Evolutionary conservation across 2,329 filamentous ascomycete species (phyloP).

Genomic region (Parastagonospora nodorum): DNA sequence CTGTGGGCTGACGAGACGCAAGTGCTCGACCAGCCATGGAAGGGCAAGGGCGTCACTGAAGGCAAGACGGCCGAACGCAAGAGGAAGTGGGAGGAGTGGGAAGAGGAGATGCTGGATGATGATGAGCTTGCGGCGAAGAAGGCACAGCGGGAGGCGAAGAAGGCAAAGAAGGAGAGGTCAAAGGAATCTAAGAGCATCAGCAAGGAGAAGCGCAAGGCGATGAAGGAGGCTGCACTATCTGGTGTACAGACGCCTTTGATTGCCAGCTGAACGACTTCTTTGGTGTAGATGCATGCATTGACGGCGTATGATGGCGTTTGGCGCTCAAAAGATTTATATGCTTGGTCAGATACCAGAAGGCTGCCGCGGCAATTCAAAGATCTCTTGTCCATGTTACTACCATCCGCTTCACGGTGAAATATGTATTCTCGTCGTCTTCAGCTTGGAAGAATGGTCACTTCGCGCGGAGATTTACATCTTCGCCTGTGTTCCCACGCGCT

Average conservation of each 20-base stretch:
- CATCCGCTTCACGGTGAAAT: too few relatives aligned
- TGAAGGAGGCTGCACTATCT: slow-evolving; percentile 55
- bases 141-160: slow-evolving; percentile 32
- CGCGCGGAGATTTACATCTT: too few relatives aligned
- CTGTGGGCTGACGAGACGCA: slow-evolving; percentile 82
- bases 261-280: slow-evolving; percentile 7
- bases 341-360: slow-evolving; percentile 18
- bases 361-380: neutral
- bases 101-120: slow-evolving; percentile 44
- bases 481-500: too few relatives aligned
- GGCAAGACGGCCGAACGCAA: slow-evolving; percentile 39
- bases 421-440: too few relatives aligned
- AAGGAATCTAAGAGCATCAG: slow-evolving; percentile 40
- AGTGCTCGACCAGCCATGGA: slow-evolving; percentile 63
- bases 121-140: slow-evolving; percentile 42
- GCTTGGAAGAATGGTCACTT: too few relatives aligned
- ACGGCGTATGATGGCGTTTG: slow-evolving; percentile 5
- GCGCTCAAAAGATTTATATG: slow-evolving; percentile 21
- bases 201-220: slow-evolving; percentile 56
- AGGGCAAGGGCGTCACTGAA: slow-evolving; percentile 27
- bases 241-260: slow-evolving; percentile 48
- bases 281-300: slow-evolving; percentile 10
- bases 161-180: slow-evolving; percentile 58
- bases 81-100: slow-evolving; percentile 47
- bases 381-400: neutral